A percentile compares a stretch with the other conserved stretches of the same genome.
phyloP scores from a whole-genome alignment of 2,329 filamentous ascomycete genomes.

The Aureobasidium sp. region DNA sequence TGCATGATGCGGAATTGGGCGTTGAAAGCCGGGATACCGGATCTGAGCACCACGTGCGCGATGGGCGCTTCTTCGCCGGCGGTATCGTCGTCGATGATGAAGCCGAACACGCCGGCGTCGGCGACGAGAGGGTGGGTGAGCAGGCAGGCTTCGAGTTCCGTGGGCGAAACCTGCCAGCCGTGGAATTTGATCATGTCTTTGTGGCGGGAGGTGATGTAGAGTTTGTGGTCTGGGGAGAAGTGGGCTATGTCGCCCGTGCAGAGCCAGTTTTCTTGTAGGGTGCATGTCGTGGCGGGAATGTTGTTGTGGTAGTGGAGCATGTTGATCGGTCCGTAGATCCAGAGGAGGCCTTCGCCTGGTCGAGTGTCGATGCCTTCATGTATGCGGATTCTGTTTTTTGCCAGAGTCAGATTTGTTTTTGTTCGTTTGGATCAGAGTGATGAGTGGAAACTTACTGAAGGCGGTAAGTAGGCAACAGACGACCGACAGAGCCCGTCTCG shows the following conservation, averaged over 20 bases:
- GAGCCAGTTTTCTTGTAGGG: slow-evolving; percentile 22
- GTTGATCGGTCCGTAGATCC: slow-evolving; percentile 33
- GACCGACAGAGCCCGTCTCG: slow-evolving; percentile 42
- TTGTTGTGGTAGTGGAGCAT: slow-evolving; percentile 37
- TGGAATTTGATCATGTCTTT: slow-evolving; percentile 31
- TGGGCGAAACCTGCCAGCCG: slow-evolving; percentile 30
- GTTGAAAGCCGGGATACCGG: not conserved
- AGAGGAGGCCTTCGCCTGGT: slow-evolving; percentile 36
- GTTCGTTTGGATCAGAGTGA: no score
- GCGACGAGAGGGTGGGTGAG: slow-evolving; percentile 22
- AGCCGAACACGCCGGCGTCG: slow-evolving; percentile 25
- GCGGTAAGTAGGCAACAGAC: slow-evolving; percentile 35
- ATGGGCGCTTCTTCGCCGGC: slow-evolving; percentile 19
- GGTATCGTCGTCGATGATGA: not conserved
- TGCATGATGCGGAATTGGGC: slow-evolving; percentile 23
- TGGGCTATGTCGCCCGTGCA: slow-evolving; percentile 37
- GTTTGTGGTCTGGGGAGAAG: slow-evolving; percentile 23
- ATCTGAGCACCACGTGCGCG: slow-evolving; percentile 19
- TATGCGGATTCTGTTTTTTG: slow-evolving; percentile 12
- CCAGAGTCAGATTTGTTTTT: no score
- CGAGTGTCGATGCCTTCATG: slow-evolving; percentile 29
- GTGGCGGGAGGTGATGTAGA: slow-evolving; percentile 29
- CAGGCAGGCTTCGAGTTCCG: slow-evolving; percentile 29
- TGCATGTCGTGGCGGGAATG: slow-evolving; percentile 20
- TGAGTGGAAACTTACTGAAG: slow-evolving; percentile 20